Conservation (phyloP, 1,139 yeast genomes). For the Yamadazyma blattariae region DNA sequence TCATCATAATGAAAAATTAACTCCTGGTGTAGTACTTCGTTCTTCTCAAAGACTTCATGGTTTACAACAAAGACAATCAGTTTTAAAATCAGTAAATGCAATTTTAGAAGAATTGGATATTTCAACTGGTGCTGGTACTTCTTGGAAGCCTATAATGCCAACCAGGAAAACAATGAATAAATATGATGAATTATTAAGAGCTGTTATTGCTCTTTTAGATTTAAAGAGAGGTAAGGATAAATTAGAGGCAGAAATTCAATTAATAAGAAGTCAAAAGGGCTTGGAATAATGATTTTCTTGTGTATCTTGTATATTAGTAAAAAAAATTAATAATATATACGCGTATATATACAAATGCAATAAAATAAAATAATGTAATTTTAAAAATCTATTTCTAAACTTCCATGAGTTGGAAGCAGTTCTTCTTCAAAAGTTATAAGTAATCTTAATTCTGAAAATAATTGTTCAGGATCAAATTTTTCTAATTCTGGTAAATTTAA, state of each 20-base stretch:
- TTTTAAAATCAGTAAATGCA: constrained; percentile 73
- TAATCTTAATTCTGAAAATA: constrained; percentile 5
- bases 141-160: constrained; percentile 80
- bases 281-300: too few species aligned
- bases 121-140: constrained; percentile 54
- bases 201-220: constrained; percentile 73
- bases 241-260: constrained; percentile 72
- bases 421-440: not conserved
- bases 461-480: constrained; percentile 6
- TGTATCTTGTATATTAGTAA: not conserved
- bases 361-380: not conserved
- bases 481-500: constrained; percentile 12
- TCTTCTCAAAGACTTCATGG: constrained; percentile 56
- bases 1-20: constrained; percentile 70
- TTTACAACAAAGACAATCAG: constrained; percentile 51
- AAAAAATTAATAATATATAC: too few species aligned
- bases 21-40: constrained; percentile 77
- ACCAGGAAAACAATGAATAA: constrained; percentile 76
- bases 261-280: constrained; percentile 52
- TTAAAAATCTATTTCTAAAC: constrained; percentile 8
- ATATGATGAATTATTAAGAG: constrained; percentile 73
- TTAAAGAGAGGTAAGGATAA: constrained; percentile 86
- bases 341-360: constrained; percentile 2
- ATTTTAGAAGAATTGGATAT: constrained; percentile 76
- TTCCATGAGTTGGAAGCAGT: not conserved